Base-by-base conservation (phyloP, 805 yeast genomes). In the Metschnikowia baotianmanensis region DNA sequence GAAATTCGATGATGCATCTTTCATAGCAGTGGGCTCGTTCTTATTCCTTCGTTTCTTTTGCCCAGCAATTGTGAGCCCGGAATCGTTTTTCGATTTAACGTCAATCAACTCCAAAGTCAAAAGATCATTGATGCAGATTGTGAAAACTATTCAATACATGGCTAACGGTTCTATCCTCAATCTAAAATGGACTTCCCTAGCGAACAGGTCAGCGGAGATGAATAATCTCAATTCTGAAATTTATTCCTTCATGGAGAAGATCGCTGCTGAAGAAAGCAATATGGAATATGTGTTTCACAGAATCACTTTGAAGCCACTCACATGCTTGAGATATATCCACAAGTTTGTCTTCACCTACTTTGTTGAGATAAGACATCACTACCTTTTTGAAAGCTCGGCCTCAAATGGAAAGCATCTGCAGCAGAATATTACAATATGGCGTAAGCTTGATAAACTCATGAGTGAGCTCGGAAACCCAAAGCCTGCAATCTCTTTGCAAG, bases 51-150 rank as follows among this genome's bases (percentile, higher is more conserved):
- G 96, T 42, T 79, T 83, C 47, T 73, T 84, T 45, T 85, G 95
- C 57, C 97, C 98, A 10, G 95, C 96, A 0, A 81, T 90, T 51
- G 90, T 90, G 11, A 80, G 88, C 24, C 97, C 97, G 0, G 95
- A 86, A 42, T 71, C 82, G 6, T 72, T 61, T 41, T 64, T 69
- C 35, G 63, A 58, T 31, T 52, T 65, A 21, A 49, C 58, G 3
- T 49, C 56, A 5, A 49, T 52, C 9, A 53, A 56, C 38, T 57
- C 61, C 3, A 65, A 60, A 33, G 72, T 56, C 53, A 76, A 88
- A 46, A 73, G 96, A 48, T 77, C 87, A 0, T 72, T 86, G 36
- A 79, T 90, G 45, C 80, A 86, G 40, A 60, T 90, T 24, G 96
- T 96, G 2, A 86, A 88, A 53, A 82, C 85, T 15, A 65, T 91